phyloP scores from a whole-genome alignment of 352 stramenopile species.

The Globisporangium alternatum region DNA sequence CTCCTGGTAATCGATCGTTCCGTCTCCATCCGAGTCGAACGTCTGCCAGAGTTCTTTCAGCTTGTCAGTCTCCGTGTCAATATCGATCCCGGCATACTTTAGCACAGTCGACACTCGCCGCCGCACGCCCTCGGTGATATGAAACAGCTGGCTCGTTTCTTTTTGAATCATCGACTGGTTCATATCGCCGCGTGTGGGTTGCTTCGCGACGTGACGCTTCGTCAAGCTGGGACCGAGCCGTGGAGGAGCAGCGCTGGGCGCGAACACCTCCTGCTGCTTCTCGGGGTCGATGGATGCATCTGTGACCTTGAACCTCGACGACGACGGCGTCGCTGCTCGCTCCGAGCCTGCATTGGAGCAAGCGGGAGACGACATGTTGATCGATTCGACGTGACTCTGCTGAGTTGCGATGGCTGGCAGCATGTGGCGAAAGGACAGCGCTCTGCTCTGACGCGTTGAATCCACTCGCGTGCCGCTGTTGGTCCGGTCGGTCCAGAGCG shows the following conservation, averaged over 20 bases:
- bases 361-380: not conserved
- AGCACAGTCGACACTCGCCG: conserved; percentile 27
- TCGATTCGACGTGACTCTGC: not conserved
- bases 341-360: not conserved
- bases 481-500: not conserved
- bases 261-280: not conserved
- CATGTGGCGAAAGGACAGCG: not conserved
- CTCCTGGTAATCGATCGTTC: conserved; percentile 42
- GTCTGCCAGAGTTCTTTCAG: conserved; percentile 37
- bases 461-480: not conserved
- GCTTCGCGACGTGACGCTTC: not conserved
- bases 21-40: conserved; percentile 40
- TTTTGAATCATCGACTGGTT: conserved; percentile 8
- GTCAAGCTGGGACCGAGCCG: not conserved
- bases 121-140: conserved; percentile 18
- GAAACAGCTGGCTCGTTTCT: conserved; percentile 12
- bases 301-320: conserved; percentile 5
- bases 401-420: not conserved
- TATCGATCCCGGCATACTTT: conserved; percentile 32
- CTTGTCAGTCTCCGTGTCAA: conserved; percentile 30
- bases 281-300: conserved; percentile 8
- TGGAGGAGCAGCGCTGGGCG: not conserved
- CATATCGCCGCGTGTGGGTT: conserved; percentile 13
- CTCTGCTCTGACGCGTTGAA: not conserved
- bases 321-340: not conserved